These are phyloP conservation scores for Symbiodinium pilosum DNA, from an alignment of 73 alveolate species.

Conservation along the genomic window DNA sequence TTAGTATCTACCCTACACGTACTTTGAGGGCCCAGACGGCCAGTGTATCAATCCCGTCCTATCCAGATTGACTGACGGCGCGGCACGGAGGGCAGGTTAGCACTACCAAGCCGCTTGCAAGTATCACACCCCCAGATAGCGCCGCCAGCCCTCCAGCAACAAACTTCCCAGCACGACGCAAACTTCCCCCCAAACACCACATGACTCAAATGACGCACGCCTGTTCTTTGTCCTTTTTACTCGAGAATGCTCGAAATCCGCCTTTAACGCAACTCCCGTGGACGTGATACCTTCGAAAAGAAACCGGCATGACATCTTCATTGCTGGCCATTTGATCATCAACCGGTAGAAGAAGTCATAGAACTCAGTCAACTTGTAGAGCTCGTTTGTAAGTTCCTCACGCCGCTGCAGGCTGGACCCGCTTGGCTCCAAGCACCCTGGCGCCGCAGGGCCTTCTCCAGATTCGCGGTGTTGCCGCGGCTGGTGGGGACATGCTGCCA, in stretches of 20 bases:
- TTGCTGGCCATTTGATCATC: neutral
- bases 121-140: neutral
- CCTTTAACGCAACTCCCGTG: too few relatives aligned
- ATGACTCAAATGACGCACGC: neutral
- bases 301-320: neutral
- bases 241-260: too few relatives aligned
- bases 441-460: too few relatives aligned
- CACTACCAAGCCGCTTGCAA: neutral
- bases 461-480: too few relatives aligned
- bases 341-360: neutral
- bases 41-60: neutral
- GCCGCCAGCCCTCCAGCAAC: neutral
- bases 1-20: too few relatives aligned
- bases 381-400: too few relatives aligned
- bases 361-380: too few relatives aligned
- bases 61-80: neutral
- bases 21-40: neutral
- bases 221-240: neutral
- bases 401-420: too few relatives aligned
- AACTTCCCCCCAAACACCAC: neutral
- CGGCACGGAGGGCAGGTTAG: neutral
- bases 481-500: too few relatives aligned
- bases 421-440: too few relatives aligned
- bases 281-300: too few relatives aligned
- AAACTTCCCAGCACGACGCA: neutral